A percentile compares a stretch with the other conserved stretches of the same genome.
These are phyloP conservation scores for Sechiopsis laciniata DNA, from an alignment of 306 rosid species.

Conservation along the genomic window DNA sequence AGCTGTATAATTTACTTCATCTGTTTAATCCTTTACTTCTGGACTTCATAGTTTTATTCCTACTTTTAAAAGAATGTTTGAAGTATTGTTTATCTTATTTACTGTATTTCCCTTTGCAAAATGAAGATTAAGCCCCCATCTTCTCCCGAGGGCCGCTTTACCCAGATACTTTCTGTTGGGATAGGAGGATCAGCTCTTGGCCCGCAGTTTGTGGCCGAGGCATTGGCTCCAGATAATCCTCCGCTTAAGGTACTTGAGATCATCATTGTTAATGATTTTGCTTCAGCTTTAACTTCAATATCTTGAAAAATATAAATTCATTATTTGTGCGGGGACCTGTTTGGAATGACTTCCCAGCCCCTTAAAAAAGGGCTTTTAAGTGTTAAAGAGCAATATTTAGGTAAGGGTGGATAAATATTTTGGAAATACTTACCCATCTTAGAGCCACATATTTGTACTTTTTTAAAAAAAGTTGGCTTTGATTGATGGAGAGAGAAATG, in stretches of 20 bases:
- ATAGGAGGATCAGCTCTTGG: constrained; percentile 99
- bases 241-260: constrained; percentile 69
- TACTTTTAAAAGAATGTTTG: background rate
- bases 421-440: no score
- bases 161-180: constrained; percentile 79
- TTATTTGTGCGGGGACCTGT: background rate
- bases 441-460: no score
- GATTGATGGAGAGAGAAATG: no score
- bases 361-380: no score
- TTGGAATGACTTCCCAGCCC: no score
- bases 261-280: constrained; percentile 18
- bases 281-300: constrained; percentile 9
- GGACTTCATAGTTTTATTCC: background rate
- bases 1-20: background rate
- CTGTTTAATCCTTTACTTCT: background rate
- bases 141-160: constrained; percentile 61
- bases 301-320: background rate
- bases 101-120: background rate
- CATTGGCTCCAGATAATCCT: constrained; percentile 96
- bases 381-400: no score
- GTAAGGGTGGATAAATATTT: no score
- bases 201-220: constrained; percentile 98
- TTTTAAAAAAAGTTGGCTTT: no score
- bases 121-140: constrained; percentile 87
- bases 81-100: background rate